A percentile compares a stretch with the other conserved stretches of the same genome.
phyloP scores from a whole-genome alignment of 768 basidiomycete genomes.

The Auriculariales sp. region DNA sequence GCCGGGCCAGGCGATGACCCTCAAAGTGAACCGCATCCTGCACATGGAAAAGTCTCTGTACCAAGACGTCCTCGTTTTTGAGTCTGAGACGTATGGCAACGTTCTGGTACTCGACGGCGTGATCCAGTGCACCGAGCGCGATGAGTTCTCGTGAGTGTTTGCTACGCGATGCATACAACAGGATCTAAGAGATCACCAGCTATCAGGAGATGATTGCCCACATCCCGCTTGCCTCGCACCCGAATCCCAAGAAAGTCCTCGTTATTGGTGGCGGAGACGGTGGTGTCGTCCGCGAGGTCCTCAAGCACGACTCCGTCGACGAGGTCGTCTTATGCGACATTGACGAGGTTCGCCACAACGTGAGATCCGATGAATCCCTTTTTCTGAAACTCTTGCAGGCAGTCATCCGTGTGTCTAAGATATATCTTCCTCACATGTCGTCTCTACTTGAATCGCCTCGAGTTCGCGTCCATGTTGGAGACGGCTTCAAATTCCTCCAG shows the following conservation, averaged over 20 bases:
- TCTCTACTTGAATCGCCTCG: slow-evolving; percentile 60
- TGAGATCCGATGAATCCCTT: too few relatives aligned
- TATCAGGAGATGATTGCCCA: slow-evolving; percentile 99
- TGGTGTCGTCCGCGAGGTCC: slow-evolving; percentile 91
- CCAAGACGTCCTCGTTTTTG: slow-evolving; percentile 96
- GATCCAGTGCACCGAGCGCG: slow-evolving; percentile 94
- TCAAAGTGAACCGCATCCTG: slow-evolving; percentile 90
- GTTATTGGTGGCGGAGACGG: slow-evolving; percentile 98
- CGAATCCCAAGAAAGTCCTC: slow-evolving; percentile 88
- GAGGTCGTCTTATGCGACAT: slow-evolving; percentile 94
- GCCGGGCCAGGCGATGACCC: slow-evolving; percentile 95
- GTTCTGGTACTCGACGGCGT: slow-evolving; percentile 90
- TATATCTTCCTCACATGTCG: slow-evolving; percentile 90
- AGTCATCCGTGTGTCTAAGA: slow-evolving; percentile 88
- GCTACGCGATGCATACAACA: not conserved
- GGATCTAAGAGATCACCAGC: slow-evolving; percentile 23
- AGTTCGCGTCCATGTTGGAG: slow-evolving; percentile 77
- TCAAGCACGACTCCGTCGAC: slow-evolving; percentile 86
- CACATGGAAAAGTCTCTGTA: slow-evolving; percentile 87
- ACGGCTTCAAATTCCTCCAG: slow-evolving; percentile 92
- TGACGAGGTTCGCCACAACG: slow-evolving; percentile 46
- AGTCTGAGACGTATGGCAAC: slow-evolving; percentile 93
- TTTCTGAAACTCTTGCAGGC: slow-evolving; percentile 34
- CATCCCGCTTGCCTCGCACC: slow-evolving; percentile 89
- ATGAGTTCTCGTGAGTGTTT: slow-evolving; percentile 87